phyloP scores from a whole-genome alignment of 768 basidiomycete species.

The Tulasnella calospora region DNA sequence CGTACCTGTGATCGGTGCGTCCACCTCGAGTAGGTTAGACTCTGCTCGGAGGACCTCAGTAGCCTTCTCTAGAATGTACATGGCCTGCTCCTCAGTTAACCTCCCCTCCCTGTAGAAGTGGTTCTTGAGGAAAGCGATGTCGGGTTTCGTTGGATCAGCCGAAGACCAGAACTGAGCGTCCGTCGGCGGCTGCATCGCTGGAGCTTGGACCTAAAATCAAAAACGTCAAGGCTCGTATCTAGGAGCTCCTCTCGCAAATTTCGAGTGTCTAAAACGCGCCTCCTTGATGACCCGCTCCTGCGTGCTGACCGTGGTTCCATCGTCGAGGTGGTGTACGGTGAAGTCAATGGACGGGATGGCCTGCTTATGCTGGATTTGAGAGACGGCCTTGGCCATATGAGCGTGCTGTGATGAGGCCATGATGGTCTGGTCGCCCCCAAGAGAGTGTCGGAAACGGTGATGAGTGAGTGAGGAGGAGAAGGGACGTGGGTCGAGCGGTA shows the following conservation, averaged over 20 bases:
- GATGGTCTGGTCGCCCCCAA: neutral
- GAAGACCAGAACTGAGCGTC: constrained; percentile 88
- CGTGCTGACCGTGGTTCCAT: constrained; percentile 85
- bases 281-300: constrained; percentile 96
- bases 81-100: constrained; percentile 87
- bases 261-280: constrained; percentile 51
- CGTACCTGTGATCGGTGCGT: constrained; percentile 94
- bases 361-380: constrained; percentile 37
- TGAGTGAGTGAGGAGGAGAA: neutral
- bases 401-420: constrained; percentile 23
- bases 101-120: constrained; percentile 98
- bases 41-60: constrained; percentile 77
- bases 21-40: constrained; percentile 86
- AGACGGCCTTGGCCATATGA: constrained; percentile 33
- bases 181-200: constrained; percentile 87
- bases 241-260: neutral
- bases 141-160: constrained; percentile 83
- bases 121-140: constrained; percentile 95
- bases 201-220: constrained; percentile 80
- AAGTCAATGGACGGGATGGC: constrained; percentile 70
- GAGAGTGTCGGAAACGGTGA: neutral
- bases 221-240: neutral
- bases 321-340: constrained; percentile 87
- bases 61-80: constrained; percentile 88
- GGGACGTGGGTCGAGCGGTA: constrained; percentile 1